A percentile compares a stretch with the other conserved stretches of the same genome.
Conservation (phyloP, 208 protist species). For the Trichomonas vaginalis region DNA sequence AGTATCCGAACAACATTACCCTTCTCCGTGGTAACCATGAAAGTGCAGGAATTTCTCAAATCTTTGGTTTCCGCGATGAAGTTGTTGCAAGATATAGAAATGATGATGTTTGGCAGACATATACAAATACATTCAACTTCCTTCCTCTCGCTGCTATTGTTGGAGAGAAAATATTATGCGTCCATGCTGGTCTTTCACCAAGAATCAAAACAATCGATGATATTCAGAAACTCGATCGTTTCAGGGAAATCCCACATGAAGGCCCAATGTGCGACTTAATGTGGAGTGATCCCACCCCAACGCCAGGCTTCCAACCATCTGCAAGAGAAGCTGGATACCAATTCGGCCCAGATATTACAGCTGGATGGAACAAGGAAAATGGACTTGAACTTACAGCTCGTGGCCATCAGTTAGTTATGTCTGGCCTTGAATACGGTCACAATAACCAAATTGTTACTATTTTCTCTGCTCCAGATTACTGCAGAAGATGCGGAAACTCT, state of each 20-base stretch:
- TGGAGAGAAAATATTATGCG: slow-evolving; percentile 62
- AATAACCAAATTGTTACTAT: slow-evolving; percentile 90
- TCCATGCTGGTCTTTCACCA: slow-evolving; percentile 66
- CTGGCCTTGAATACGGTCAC: slow-evolving; percentile 89
- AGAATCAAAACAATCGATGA: slow-evolving; percentile 54
- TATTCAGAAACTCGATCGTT: slow-evolving; percentile 28
- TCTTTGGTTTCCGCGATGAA: slow-evolving; percentile 32
- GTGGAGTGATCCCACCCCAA: slow-evolving; percentile 49
- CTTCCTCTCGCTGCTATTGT: slow-evolving; percentile 65
- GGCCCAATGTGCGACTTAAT: slow-evolving; percentile 53
- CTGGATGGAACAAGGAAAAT: slow-evolving; percentile 94
- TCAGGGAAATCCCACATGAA: slow-evolving; percentile 46
- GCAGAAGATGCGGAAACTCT: slow-evolving; percentile 49
- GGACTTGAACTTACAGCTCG: slow-evolving; percentile 71
- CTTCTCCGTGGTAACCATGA: slow-evolving; percentile 40
- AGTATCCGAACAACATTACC: slow-evolving; percentile 29
- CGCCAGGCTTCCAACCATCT: slow-evolving; percentile 76
- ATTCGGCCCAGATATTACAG: slow-evolving; percentile 87
- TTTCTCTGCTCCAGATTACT: slow-evolving; percentile 97
- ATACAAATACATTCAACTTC: slow-evolving; percentile 58
- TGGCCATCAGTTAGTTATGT: slow-evolving; percentile 43
- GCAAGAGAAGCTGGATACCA: slow-evolving; percentile 63
- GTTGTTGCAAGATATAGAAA: slow-evolving; percentile 32
- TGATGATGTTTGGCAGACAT: slow-evolving; percentile 34
- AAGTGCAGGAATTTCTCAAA: slow-evolving; percentile 22